Evolutionary conservation across 2,329 filamentous ascomycete genomes (phyloP).

Genomic region (Podosphaera fusca): DNA sequence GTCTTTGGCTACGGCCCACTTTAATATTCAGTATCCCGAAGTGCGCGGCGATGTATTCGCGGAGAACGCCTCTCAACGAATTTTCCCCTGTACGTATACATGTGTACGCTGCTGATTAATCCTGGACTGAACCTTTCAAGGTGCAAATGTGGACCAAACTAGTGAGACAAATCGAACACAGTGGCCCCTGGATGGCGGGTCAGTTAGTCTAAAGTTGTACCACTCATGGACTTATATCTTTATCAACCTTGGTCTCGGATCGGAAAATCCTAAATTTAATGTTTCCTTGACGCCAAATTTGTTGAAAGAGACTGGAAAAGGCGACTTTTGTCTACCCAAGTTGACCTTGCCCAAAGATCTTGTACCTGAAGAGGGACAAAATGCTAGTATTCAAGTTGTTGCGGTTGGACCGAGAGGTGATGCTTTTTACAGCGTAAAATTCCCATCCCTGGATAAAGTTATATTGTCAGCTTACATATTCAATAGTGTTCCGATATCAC

Average conservation of each 20-base stretch:
- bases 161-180: conserved; percentile 22
- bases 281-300: conserved; percentile 36
- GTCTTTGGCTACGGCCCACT: conserved; percentile 28
- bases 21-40: conserved; percentile 27
- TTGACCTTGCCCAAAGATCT: conserved; percentile 29
- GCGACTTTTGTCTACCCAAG: conserved; percentile 41
- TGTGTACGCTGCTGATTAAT: background rate
- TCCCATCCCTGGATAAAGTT: background rate
- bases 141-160: conserved; percentile 25
- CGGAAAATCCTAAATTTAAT: conserved; percentile 39
- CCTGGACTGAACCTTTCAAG: conserved; percentile 19
- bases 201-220: conserved; percentile 27
- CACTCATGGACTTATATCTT: conserved; percentile 28
- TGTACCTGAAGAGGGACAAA: conserved; percentile 32
- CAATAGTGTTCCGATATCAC: conserved; percentile 49
- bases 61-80: conserved; percentile 13
- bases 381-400: conserved; percentile 46
- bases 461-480: background rate
- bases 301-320: conserved; percentile 34
- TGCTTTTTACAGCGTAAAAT: conserved; percentile 41
- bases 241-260: conserved; percentile 28
- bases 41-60: conserved; percentile 25
- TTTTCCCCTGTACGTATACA: conserved; percentile 14
- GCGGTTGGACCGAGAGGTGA: conserved; percentile 32
- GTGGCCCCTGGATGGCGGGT: conserved; percentile 24